Percentiles rank a stretch among this genome's conserved stretches.
These are phyloP conservation scores for Mrakia frigida DNA, from an alignment of 768 basidiomycete genomes.

Conservation along the genomic window DNA sequence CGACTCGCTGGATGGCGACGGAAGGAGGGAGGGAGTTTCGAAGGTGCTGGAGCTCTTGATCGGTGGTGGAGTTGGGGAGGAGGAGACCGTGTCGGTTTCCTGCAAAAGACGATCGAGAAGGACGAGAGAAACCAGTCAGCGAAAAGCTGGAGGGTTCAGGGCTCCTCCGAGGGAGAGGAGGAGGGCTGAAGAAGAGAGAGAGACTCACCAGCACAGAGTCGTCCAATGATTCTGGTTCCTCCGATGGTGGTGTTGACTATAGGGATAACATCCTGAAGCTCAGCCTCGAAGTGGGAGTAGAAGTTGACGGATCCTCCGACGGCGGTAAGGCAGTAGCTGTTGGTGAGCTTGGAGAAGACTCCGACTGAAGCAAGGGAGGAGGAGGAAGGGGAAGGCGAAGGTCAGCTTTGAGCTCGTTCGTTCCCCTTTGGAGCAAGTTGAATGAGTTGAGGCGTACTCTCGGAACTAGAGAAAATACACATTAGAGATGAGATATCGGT, in stretches of 20 bases:
- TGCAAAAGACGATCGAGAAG: slow-evolving; percentile 42
- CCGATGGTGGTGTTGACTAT: slow-evolving; percentile 94
- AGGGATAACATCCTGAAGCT: slow-evolving; percentile 85
- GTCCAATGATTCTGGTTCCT: slow-evolving; percentile 88
- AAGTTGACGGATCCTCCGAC: slow-evolving; percentile 95
- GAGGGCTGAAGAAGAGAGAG: neutral
- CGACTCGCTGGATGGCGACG: slow-evolving; percentile 92
- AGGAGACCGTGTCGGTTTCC: slow-evolving; percentile 96
- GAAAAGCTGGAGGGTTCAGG: too few species aligned
- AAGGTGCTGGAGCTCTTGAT: slow-evolving; percentile 96
- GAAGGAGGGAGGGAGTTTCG: slow-evolving; percentile 88
- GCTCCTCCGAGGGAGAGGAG: neutral
- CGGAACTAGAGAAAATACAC: neutral
- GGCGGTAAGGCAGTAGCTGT: slow-evolving; percentile 91
- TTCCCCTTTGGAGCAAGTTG: neutral
- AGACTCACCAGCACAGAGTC: slow-evolving; percentile 75
- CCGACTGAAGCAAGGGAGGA: slow-evolving; percentile 52
- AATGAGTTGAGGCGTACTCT: neutral
- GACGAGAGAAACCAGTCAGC: too few species aligned
- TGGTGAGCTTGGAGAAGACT: slow-evolving; percentile 95
- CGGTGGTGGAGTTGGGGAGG: slow-evolving; percentile 89
- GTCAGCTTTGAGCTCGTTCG: neutral
- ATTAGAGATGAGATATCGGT: neutral
- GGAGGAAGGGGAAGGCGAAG: neutral
- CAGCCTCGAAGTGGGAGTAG: slow-evolving; percentile 73